Base-by-base conservation (phyloP, 345 rosid genomes). In the Populus nigra region DNA sequence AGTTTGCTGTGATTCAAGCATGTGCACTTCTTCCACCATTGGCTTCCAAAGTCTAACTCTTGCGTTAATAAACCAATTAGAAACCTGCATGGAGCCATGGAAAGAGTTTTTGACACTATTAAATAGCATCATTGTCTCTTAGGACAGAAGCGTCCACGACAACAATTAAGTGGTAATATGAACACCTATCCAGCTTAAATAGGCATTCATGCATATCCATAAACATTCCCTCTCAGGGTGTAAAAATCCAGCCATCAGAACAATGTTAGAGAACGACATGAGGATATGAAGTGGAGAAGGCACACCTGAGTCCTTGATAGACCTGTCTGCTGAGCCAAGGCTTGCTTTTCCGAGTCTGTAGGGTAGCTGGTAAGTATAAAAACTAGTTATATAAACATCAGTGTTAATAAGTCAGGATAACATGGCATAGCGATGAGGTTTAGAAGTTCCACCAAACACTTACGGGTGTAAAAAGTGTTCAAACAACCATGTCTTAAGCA, bases 21-120 rank as follows among this genome's bases (percentile, higher is more conserved):
- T 69, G 73, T 82, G 75, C 13, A 82, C 76, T 71, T 82, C 84
- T 74, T 82, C 84, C 69, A 82, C 84, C 84, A 82, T 82, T 57
- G 84, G 84, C 65, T 78, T 82, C 84, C 84, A 82, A 22, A 82
- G 73, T 61, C 84, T 70, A 7, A 82, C 84, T 74, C 84, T 77
- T 63, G 84, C 84, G 57, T 81, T 81, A 2, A 81, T 81, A 55
- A 81, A 81, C 84, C 81, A 82, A 71, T 82, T 82, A 5, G 84
- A 82, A 29, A 82, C 84, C 84, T 82, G 57, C 71, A 61, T 3
- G 35, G 67, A 17, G 2, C 45, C 71, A 61, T 6, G 35, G 66
- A 17, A 8, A 61, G 39, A 38, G 63, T 18, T 62, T 33, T 43
- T 53, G 41, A 25, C 41, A 1, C 63, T 36, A n/a, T n/a, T 25